A percentile compares a stretch with the other conserved stretches of the same genome.
phyloP scores from a whole-genome alignment of 202 grass and related monocot genomes.

The Saccharum hybrid region DNA sequence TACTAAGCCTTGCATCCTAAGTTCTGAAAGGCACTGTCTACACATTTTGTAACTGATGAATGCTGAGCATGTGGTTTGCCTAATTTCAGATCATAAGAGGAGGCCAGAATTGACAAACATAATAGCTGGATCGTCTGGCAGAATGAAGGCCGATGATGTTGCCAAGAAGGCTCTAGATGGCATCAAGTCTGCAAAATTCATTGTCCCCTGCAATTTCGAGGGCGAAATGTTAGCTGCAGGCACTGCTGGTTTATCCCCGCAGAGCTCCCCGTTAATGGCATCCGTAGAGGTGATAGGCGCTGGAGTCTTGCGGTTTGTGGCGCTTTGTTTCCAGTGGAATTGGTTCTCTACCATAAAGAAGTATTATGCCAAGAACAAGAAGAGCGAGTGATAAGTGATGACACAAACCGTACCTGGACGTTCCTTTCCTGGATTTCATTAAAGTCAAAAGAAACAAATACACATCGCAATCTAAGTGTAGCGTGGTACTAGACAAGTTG shows the following conservation, averaged over 20 bases:
- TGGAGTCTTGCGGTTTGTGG: conserved; percentile 74
- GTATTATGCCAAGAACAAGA: conserved; percentile 63
- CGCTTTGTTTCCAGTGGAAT: conserved; percentile 76
- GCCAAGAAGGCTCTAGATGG: conserved; percentile 76
- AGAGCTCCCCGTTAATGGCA: conserved; percentile 69
- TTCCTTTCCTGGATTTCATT: too few relatives aligned
- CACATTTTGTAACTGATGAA: neutral
- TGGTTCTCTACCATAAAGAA: conserved; percentile 77
- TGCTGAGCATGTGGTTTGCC: conserved; percentile 26
- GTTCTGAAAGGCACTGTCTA: neutral
- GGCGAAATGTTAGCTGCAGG: conserved; percentile 74
- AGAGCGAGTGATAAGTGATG: conserved; percentile 47
- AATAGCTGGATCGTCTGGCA: conserved; percentile 67
- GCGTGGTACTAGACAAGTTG: too few relatives aligned
- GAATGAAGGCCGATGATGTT: conserved; percentile 84
- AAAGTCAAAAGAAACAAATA: too few relatives aligned
- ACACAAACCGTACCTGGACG: too few relatives aligned
- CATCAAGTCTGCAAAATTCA: conserved; percentile 75
- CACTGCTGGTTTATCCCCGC: conserved; percentile 80
- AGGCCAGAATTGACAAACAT: conserved; percentile 83
- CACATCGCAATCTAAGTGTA: too few relatives aligned
- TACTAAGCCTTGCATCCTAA: too few relatives aligned
- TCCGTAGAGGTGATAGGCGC: conserved; percentile 63
- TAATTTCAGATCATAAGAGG: conserved; percentile 69
- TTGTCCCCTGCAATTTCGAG: conserved; percentile 81